Evolutionary conservation across 2,329 filamentous ascomycete species (phyloP).

Genomic region (Pseudopithomyces chartarum): DNA sequence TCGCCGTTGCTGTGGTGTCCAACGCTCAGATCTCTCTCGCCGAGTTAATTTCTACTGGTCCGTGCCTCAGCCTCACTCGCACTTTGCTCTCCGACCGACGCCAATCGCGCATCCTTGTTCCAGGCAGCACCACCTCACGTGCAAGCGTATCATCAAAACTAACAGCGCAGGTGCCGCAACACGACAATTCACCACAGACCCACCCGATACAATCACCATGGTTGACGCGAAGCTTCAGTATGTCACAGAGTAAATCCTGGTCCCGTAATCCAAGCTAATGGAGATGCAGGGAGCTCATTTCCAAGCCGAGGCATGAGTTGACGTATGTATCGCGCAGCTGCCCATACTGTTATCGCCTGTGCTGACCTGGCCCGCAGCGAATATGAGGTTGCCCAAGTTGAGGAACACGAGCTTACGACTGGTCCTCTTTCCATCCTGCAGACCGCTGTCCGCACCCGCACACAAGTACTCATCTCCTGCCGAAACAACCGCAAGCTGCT

Average conservation of each 20-base stretch:
- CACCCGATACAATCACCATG: conserved; percentile 19
- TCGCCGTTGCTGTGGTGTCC: conserved; percentile 36
- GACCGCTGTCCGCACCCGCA: conserved; percentile 92
- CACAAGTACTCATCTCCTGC: conserved; percentile 94
- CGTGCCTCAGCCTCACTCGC: conserved; percentile 24
- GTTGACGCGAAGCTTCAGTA: conserved; percentile 53
- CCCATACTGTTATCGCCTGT: conserved; percentile 1
- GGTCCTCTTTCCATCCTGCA: conserved; percentile 92
- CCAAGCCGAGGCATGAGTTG: conserved; percentile 86
- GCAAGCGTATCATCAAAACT: conserved; percentile 19
- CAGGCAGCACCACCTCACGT: conserved; percentile 24
- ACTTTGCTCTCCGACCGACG: conserved; percentile 13
- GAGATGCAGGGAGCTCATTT: conserved; percentile 76
- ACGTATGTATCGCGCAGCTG: conserved; percentile 66
- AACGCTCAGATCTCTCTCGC: conserved; percentile 24
- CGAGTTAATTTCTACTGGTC: conserved; percentile 22
- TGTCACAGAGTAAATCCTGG: conserved; percentile 13
- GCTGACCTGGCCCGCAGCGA: conserved; percentile 62
- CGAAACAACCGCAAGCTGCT: conserved; percentile 98
- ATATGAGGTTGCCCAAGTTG: conserved; percentile 84
- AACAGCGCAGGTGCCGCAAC: conserved; percentile 17
- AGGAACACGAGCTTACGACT: conserved; percentile 79
- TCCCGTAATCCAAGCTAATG: conserved; percentile 26
- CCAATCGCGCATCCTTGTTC: conserved; percentile 14
- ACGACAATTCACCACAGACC: conserved; percentile 2